Evolutionary conservation across 495 filamentous ascomycete genomes (phyloP), one percentile per base, ranked within the genome.

Genomic region (Penicillium ucsense): DNA sequence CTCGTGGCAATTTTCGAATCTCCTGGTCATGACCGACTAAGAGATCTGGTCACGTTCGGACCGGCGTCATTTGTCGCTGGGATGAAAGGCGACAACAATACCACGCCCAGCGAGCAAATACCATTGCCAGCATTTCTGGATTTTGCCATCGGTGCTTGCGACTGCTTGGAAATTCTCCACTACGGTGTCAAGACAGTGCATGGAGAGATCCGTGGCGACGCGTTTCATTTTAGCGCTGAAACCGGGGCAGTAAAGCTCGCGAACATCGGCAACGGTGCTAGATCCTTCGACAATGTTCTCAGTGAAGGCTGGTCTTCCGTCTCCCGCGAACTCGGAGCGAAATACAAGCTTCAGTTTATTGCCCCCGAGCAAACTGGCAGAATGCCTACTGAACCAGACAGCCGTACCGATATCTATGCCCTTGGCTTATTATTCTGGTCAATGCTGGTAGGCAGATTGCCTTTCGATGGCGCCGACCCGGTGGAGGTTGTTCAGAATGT

Each of bases 321-420:
- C 35, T 88, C 84, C 4, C 79, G 81, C 35, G 85, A 92, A 60
- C 65, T 87, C 34, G 89, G 88, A 0, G 83, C 86, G 29, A 86
- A 85, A 59, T 83, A 86, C 53, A 94, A 92, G 64, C 69, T 95
- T 20, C 80, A 88, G 48, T 94, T 83, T 56, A 89, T 95, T 60
- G 88, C 86, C 38, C 88, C 89, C 0, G 89, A 95, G 54, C 89
- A 94, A 71, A 95, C 89, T 9, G 89, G 89, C 28, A 81, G 89
- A 10, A 83, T 94, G 78, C 84, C 87, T 3, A 88, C 84, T 11
- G 88, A 92, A 56, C 89, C 89, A 1, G 89, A 95, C 65, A 85
- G 80, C 46, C 77, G 89, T 39, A 94, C 89, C 7, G 89, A 94
- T 65, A 89, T 94, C 33, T 95, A 94, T 61, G 86, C 86, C 3